Base-by-base conservation (phyloP, 164 flowering plant genomes). In the Umbilicus rupestris region DNA sequence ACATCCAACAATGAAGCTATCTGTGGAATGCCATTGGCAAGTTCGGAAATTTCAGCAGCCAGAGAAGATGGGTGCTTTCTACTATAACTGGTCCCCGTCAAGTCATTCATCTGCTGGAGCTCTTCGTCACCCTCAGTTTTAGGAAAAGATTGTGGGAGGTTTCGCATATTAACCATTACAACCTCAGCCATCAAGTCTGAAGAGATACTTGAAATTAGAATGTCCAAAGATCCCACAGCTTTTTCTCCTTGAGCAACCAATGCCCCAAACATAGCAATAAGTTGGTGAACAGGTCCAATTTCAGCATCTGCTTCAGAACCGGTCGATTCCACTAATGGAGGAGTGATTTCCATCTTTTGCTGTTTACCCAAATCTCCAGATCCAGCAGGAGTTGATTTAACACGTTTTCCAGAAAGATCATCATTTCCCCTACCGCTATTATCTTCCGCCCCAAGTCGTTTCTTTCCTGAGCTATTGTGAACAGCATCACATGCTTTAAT, bases 191-290 rank as follows among this genome's bases (percentile, higher is more conserved):
- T 83, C 78, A 95, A 80, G 78, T 95, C 99, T 24, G 96, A 77
- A 44, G 99, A 89, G 60, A 95, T 88, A 72, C 96, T 92, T 69
- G 96, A 82, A 72, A 95, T 87, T 72, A 95, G 85, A 70, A 95
- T 87, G 77, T 87, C 89, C 65, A 95, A 74, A 39, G 86, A 80
- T 52, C 74, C 86, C 69, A 69, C 80, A 70, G 96, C 96, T 66
- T 81, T 88, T 77, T 95, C 99, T 68, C 99, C 99, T 81, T 95
- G 96, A 69, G 97, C 96, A 72, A 92, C 96, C 80, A 95, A 81
- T 41, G 90, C 90, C 69, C 92, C 89, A 81, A 95, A 92, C 96
- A 92, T 85, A 20, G 90, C 84, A 70, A 90, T 87, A 73, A 95
- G 97, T 78, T 92, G 99, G 77, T 86, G 97, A 39, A 85, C 97